Evolutionary conservation across 2,329 filamentous ascomycete genomes (phyloP).

Genomic region (Colletotrichum kahawae): DNA sequence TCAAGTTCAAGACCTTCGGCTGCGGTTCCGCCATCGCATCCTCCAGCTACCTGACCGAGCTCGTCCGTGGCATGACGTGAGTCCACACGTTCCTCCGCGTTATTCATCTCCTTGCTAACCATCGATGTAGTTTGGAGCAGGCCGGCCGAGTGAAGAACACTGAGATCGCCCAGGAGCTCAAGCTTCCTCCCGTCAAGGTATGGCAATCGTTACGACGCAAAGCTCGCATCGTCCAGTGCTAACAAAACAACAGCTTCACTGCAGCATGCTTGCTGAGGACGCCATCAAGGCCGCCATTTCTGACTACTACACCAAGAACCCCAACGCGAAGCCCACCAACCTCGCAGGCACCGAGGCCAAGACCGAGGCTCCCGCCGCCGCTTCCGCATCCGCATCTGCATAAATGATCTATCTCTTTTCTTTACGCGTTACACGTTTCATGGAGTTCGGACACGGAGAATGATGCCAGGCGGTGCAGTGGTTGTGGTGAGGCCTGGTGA

Average conservation of each 20-base stretch:
- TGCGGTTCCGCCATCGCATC: conserved; percentile 95
- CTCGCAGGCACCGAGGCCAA: conserved; percentile 76
- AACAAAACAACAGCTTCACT: conserved; percentile 69
- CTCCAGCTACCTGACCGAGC: conserved; percentile 93
- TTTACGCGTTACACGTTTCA: background rate
- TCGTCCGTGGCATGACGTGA: conserved; percentile 89
- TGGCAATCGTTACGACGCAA: background rate
- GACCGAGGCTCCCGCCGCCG: conserved; percentile 42
- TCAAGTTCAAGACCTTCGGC: conserved; percentile 98
- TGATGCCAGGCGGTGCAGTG: background rate
- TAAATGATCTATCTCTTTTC: background rate
- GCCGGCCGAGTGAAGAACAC: conserved; percentile 93
- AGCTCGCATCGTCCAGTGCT: conserved; percentile 23
- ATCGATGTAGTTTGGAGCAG: conserved; percentile 70
- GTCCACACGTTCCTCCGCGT: background rate
- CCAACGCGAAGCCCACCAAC: conserved; percentile 72
- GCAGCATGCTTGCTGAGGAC: conserved; percentile 90
- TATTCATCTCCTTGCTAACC: background rate
- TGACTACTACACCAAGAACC: conserved; percentile 92
- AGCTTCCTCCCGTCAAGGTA: conserved; percentile 87
- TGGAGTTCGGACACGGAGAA: background rate
- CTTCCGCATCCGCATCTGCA: conserved; percentile 28
- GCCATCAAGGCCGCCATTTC: conserved; percentile 90
- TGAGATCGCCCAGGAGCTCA: conserved; percentile 96
- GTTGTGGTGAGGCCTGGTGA: background rate